Conservation (phyloP, 1,284 basidiomycete species). For the Ganoderma meredithae region DNA sequence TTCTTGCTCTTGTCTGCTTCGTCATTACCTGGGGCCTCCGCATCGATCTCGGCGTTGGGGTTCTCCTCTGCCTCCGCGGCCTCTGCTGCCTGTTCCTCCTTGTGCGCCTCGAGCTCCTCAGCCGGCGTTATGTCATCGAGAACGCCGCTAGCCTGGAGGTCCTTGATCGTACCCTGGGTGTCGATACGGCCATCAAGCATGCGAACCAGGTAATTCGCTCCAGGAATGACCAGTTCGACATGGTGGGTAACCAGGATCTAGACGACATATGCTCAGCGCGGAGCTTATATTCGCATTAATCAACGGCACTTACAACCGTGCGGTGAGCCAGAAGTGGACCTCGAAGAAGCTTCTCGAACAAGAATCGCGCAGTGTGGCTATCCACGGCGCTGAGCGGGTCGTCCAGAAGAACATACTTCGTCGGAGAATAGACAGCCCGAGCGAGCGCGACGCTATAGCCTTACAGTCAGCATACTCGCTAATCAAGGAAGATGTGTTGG, state of each 20-base stretch:
- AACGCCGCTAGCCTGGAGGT: slow-evolving; percentile 62
- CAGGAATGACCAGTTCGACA: slow-evolving; percentile 76
- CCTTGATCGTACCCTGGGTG: slow-evolving; percentile 68
- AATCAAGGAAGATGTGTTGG: neutral
- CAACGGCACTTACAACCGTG: slow-evolving; percentile 61
- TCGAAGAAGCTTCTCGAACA: slow-evolving; percentile 69
- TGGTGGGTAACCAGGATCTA: slow-evolving; percentile 79
- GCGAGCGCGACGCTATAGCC: slow-evolving; percentile 69
- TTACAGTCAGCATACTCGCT: neutral
- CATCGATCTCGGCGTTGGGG: slow-evolving; percentile 39
- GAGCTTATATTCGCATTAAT: neutral
- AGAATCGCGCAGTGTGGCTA: slow-evolving; percentile 74
- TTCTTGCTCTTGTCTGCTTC: slow-evolving; percentile 45
- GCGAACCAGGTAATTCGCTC: slow-evolving; percentile 71
- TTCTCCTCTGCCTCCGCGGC: slow-evolving; percentile 46
- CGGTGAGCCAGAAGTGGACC: slow-evolving; percentile 72
- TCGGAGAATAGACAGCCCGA: slow-evolving; percentile 69
- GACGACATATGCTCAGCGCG: neutral
- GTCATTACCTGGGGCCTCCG: slow-evolving; percentile 38
- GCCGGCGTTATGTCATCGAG: slow-evolving; percentile 67
- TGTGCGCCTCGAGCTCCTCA: slow-evolving; percentile 41
- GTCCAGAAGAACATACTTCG: slow-evolving; percentile 73
- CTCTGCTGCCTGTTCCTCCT: slow-evolving; percentile 45
- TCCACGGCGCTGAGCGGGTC: slow-evolving; percentile 80
- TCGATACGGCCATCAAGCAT: slow-evolving; percentile 81